Percentiles rank a stretch among this genome's conserved stretches.
These are phyloP conservation scores for Chaetomiaceae sp. DNA, from an alignment of 2,329 filamentous ascomycete genomes.

Conservation along the genomic window DNA sequence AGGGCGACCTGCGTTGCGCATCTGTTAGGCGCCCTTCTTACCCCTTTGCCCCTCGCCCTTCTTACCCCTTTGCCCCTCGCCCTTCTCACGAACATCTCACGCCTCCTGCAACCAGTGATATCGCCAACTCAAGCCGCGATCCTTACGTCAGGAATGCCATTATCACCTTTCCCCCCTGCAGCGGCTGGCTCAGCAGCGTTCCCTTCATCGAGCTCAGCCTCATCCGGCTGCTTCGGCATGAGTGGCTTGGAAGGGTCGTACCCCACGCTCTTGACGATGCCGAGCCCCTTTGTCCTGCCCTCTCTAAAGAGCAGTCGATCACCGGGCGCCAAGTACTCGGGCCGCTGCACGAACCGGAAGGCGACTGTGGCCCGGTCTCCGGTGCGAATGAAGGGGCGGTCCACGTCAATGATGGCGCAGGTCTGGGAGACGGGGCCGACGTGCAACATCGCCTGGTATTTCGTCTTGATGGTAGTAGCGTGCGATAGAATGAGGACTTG, in stretches of 20 bases:
- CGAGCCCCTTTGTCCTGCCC: conserved; percentile 88
- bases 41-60: too few species aligned
- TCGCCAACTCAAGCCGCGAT: conserved; percentile 5
- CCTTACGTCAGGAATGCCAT: conserved; percentile 1
- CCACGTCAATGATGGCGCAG: conserved; percentile 94
- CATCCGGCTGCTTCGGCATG: conserved; percentile 16
- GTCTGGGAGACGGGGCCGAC: conserved; percentile 94
- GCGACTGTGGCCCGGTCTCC: conserved; percentile 92
- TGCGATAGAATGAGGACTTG: conserved; percentile 90
- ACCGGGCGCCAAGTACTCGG: conserved; percentile 83
- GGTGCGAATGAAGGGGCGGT: conserved; percentile 89
- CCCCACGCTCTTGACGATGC: conserved; percentile 85
- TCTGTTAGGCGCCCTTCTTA: too few species aligned
- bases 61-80: too few species aligned
- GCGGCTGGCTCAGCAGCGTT: not conserved
- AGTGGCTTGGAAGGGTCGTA: conserved; percentile 64
- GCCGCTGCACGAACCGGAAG: conserved; percentile 89
- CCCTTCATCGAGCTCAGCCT: conserved; percentile 1
- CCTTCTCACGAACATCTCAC: too few species aligned
- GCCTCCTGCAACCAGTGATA: too few species aligned
- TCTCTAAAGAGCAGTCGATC: conserved; percentile 91
- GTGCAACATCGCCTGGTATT: conserved; percentile 97
- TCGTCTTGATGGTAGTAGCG: conserved; percentile 92
- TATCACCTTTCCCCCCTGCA: not conserved
- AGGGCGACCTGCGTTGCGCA: too few species aligned